These are phyloP conservation scores for Trichoderma lentiforme DNA, from an alignment of 2,329 filamentous ascomycete species.

Conservation along the genomic window DNA sequence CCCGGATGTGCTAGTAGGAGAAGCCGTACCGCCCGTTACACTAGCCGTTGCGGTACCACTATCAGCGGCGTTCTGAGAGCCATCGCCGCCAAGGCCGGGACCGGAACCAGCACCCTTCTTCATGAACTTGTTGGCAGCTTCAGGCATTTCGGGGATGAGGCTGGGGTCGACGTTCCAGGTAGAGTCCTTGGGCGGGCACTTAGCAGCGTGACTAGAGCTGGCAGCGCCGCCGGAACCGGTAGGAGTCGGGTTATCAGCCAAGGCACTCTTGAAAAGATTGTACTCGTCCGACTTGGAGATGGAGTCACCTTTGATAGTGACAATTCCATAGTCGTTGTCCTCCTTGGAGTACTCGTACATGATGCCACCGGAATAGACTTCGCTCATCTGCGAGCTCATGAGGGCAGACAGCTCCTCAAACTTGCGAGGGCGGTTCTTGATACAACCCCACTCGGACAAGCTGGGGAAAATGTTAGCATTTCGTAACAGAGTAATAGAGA, in stretches of 20 bases:
- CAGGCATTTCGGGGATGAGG: constrained; percentile 50
- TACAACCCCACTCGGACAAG: constrained; percentile 94
- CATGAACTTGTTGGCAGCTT: constrained; percentile 51
- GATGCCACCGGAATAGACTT: constrained; percentile 90
- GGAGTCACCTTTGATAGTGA: constrained; percentile 55
- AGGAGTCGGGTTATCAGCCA: constrained; percentile 49
- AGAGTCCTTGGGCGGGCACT: constrained; percentile 48
- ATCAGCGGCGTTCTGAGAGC: constrained; percentile 51
- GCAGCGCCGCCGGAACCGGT: constrained; percentile 49
- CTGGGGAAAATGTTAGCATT: constrained; percentile 25
- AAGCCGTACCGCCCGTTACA: constrained; percentile 33
- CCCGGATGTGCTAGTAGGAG: constrained; percentile 25
- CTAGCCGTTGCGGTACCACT: constrained; percentile 46
- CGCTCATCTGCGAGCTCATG: constrained; percentile 79
- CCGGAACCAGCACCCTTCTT: constrained; percentile 50
- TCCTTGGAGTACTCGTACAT: constrained; percentile 93
- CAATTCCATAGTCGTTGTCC: constrained; percentile 75
- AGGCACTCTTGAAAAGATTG: constrained; percentile 46
- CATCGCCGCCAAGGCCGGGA: constrained; percentile 50
- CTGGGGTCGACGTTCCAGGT: constrained; percentile 52
- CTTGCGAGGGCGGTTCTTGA: constrained; percentile 66
- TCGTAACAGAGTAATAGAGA: background rate
- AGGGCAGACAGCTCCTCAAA: constrained; percentile 78
- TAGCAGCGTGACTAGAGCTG: constrained; percentile 43
- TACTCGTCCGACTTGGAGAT: constrained; percentile 62